Percentiles rank a stretch among this genome's conserved stretches.
These are phyloP conservation scores for Neurospora sp. DNA, from an alignment of 495 filamentous ascomycete species.

Conservation along the genomic window DNA sequence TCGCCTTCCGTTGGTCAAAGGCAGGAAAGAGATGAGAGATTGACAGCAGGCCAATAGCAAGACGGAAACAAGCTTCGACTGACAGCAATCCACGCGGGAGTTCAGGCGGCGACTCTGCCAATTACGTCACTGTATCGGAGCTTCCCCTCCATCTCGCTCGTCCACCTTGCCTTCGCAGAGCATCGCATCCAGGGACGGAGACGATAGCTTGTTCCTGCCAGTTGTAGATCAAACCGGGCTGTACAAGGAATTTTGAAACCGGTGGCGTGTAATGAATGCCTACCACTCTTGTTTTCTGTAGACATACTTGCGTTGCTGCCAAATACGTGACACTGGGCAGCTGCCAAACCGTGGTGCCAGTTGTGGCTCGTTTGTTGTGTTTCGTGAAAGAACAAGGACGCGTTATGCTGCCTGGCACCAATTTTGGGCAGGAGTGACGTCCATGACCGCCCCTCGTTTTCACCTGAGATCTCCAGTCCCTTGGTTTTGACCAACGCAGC, in stretches of 20 bases:
- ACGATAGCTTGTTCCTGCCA: not conserved
- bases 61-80: not conserved
- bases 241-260: not conserved
- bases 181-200: not conserved
- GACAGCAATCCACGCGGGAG: not conserved
- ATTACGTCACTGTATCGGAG: not conserved
- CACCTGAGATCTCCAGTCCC: slow-evolving; percentile 2
- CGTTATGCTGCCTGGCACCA: not conserved
- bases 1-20: not conserved
- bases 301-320: not conserved
- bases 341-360: not conserved
- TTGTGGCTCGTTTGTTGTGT: not conserved
- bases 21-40: not conserved
- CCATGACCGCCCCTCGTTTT: slow-evolving; percentile 6
- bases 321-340: not conserved
- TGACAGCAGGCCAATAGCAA: not conserved
- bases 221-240: not conserved
- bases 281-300: not conserved
- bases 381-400: not conserved
- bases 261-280: not conserved
- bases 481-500: not conserved
- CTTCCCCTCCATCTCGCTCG: not conserved
- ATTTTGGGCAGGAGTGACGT: slow-evolving; percentile 17
- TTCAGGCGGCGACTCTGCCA: not conserved
- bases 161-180: not conserved